Conservation (phyloP, 768 basidiomycete species). For the Trametes gibbosa region DNA sequence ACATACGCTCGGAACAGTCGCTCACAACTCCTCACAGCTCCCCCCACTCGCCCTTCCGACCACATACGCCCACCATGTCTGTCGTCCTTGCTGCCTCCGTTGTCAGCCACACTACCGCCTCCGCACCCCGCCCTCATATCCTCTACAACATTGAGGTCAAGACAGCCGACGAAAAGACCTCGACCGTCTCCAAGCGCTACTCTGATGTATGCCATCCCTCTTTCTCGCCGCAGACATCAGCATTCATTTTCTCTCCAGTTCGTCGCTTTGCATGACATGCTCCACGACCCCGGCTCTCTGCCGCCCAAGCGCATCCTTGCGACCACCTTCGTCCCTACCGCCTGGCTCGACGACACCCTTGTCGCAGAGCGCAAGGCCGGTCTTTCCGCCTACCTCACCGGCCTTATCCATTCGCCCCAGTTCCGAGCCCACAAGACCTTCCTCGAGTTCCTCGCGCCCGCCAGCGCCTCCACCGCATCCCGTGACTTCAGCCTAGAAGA, state of each 20-base stretch:
- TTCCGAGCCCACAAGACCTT: constrained; percentile 37
- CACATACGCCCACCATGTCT: constrained; percentile 10
- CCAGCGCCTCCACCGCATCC: constrained; percentile 16
- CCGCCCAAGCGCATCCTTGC: constrained; percentile 51
- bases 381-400: constrained; percentile 41
- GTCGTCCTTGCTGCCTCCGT: constrained; percentile 30
- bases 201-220: constrained; percentile 39
- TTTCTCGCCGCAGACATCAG: neutral
- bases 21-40: neutral
- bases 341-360: constrained; percentile 52
- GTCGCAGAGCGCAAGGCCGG: constrained; percentile 52
- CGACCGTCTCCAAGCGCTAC: constrained; percentile 37
- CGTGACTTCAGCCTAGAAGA: constrained; percentile 42
- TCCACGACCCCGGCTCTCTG: constrained; percentile 40
- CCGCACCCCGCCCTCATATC: constrained; percentile 45
- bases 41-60: neutral
- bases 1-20: neutral
- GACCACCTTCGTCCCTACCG: constrained; percentile 48
- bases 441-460: constrained; percentile 38
- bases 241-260: constrained; percentile 29
- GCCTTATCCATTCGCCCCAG: constrained; percentile 36
- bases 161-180: constrained; percentile 33
- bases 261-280: constrained; percentile 38
- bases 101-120: constrained; percentile 44
- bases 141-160: constrained; percentile 42